Percentiles rank a stretch among this genome's conserved stretches.
phyloP scores from a whole-genome alignment of 2,329 filamentous ascomycete genomes.

The Penicillium vulpinum region DNA sequence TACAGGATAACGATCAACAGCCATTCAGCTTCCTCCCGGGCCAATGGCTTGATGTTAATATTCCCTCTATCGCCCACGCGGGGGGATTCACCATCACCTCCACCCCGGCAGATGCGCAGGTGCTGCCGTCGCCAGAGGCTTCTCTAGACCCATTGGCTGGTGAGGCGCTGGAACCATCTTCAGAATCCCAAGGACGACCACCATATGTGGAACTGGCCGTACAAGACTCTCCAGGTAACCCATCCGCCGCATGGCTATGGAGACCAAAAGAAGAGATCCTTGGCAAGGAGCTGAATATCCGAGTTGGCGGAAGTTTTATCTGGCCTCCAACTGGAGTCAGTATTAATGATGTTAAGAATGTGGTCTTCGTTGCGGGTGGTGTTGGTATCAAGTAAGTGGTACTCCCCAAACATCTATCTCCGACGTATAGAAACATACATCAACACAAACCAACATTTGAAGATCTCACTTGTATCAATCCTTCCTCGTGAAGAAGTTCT shows the following conservation, averaged over 20 bases:
- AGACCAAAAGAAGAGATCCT: slow-evolving; percentile 56
- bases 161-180: slow-evolving; percentile 23
- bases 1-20: slow-evolving; percentile 28
- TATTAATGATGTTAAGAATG: slow-evolving; percentile 51
- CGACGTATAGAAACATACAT: neutral
- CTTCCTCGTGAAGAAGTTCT: neutral
- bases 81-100: slow-evolving; percentile 90
- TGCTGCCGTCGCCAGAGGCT: slow-evolving; percentile 28
- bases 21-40: slow-evolving; percentile 69
- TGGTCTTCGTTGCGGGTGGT: slow-evolving; percentile 77
- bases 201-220: slow-evolving; percentile 76
- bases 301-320: slow-evolving; percentile 77
- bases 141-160: slow-evolving; percentile 16
- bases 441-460: neutral
- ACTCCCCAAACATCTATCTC: neutral
- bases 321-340: slow-evolving; percentile 63
- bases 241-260: slow-evolving; percentile 77
- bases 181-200: slow-evolving; percentile 27
- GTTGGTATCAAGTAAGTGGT: slow-evolving; percentile 71
- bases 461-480: neutral
- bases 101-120: slow-evolving; percentile 58
- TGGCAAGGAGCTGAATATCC: slow-evolving; percentile 60
- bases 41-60: slow-evolving; percentile 84
- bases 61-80: slow-evolving; percentile 67
- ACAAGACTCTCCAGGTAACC: slow-evolving; percentile 69